Percentiles rank a stretch among this genome's conserved stretches.
These are phyloP conservation scores for Verruconis gallopava DNA, from an alignment of 2,329 filamentous ascomycete species.

Conservation along the genomic window DNA sequence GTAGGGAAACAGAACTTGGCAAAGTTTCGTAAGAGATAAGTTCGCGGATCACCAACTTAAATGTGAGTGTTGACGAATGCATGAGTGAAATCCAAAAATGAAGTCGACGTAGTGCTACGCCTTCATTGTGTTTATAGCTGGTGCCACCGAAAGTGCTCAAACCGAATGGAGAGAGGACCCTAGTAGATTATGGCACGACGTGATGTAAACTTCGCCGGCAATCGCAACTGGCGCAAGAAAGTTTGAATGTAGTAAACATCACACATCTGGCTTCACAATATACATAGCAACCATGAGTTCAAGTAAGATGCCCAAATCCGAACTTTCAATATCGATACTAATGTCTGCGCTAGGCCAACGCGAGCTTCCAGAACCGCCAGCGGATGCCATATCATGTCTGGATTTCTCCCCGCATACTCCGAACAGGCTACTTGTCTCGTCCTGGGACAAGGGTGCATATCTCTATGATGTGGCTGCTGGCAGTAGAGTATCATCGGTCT, in stretches of 20 bases:
- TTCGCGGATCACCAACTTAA: no score
- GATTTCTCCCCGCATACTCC: conserved; percentile 70
- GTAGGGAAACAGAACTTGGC: no score
- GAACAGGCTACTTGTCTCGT: conserved; percentile 71
- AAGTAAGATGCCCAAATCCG: background rate
- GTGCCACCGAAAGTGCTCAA: no score
- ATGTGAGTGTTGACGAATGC: no score
- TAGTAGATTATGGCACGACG: no score
- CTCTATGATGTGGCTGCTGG: conserved; percentile 60
- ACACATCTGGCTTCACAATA: background rate
- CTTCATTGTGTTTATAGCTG: no score
- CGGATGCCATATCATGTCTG: conserved; percentile 76
- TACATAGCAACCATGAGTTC: background rate
- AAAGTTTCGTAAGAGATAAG: no score
- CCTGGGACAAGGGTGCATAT: conserved; percentile 89
- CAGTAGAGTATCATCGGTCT: conserved; percentile 51
- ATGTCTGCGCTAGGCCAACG: conserved; percentile 42
- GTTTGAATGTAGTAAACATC: background rate
- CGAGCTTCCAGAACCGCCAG: conserved; percentile 68
- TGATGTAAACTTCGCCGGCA: no score
- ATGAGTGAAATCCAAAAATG: no score
- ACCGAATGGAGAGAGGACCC: no score
- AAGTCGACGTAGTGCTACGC: no score
- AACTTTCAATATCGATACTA: background rate
- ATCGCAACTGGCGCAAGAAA: no score